Evolutionary conservation across 768 basidiomycete species (phyloP).

Genomic region (Galerina marginata): DNA sequence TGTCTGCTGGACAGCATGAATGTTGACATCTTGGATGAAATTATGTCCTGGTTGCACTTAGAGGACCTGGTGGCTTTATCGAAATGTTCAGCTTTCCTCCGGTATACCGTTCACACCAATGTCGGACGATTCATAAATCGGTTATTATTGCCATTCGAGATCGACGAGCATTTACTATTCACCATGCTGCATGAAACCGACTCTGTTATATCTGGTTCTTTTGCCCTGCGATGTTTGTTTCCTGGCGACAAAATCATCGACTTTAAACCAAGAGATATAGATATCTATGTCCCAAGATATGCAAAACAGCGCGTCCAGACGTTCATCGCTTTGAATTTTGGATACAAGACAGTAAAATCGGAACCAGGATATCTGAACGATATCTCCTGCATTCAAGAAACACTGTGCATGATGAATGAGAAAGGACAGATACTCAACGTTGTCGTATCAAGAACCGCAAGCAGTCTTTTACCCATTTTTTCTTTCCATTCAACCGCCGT

Average conservation of each 20-base stretch:
- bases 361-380: neutral
- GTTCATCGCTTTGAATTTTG: neutral
- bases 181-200: neutral
- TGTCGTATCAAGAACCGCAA: neutral
- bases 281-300: neutral
- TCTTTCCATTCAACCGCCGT: neutral
- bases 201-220: neutral
- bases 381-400: neutral
- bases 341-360: neutral
- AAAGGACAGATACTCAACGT: neutral
- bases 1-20: too few species aligned
- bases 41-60: too few species aligned
- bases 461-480: neutral
- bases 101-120: neutral
- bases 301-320: neutral
- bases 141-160: neutral
- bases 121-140: neutral
- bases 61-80: too few species aligned
- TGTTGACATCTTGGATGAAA: too few species aligned
- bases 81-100: neutral
- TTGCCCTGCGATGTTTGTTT: neutral
- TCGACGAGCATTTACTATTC: neutral
- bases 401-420: neutral
- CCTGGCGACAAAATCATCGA: neutral
- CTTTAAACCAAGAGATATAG: neutral